These are phyloP conservation scores for Papiliotrema flavescens DNA, from an alignment of 1,284 basidiomycete genomes.

Conservation along the genomic window DNA sequence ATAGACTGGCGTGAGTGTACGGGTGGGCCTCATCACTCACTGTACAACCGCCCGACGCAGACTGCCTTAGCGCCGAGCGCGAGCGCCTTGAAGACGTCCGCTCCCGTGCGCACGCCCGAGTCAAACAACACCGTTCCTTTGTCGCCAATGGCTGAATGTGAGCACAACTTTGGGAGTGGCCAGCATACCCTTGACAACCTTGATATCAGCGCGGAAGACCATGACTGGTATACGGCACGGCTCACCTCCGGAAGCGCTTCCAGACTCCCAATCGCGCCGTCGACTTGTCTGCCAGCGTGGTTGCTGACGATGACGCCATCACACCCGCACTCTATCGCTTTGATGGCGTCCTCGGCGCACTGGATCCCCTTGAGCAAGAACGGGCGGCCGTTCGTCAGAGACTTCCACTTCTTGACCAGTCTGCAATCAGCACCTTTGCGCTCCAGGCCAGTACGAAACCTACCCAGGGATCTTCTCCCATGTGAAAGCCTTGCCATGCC, in stretches of 20 bases:
- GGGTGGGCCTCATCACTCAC: conserved; percentile 7
- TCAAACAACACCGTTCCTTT: conserved; percentile 65
- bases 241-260: conserved; percentile 60
- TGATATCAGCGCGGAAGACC: background rate
- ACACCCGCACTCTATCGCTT: conserved; percentile 60
- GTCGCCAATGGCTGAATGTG: conserved; percentile 49
- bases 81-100: conserved; percentile 68
- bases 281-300: conserved; percentile 77
- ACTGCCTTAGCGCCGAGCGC: conserved; percentile 45
- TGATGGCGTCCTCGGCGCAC: conserved; percentile 62
- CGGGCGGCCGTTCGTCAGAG: conserved; percentile 56
- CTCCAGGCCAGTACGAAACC: conserved; percentile 2
- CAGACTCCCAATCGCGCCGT: conserved; percentile 69
- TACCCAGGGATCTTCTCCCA: conserved; percentile 56
- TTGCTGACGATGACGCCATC: conserved; percentile 78
- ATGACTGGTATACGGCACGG: no score
- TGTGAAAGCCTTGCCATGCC: conserved; percentile 55
- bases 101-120: conserved; percentile 70
- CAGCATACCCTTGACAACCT: conserved; percentile 14
- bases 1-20: conserved; percentile 49
- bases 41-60: conserved; percentile 38
- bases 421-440: conserved; percentile 7
- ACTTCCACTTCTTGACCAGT: conserved; percentile 54
- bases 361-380: conserved; percentile 65
- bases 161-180: conserved; percentile 25